Base-by-base conservation (phyloP, 2,329 filamentous ascomycete species). In the Colletotrichum higginsianum region DNA sequence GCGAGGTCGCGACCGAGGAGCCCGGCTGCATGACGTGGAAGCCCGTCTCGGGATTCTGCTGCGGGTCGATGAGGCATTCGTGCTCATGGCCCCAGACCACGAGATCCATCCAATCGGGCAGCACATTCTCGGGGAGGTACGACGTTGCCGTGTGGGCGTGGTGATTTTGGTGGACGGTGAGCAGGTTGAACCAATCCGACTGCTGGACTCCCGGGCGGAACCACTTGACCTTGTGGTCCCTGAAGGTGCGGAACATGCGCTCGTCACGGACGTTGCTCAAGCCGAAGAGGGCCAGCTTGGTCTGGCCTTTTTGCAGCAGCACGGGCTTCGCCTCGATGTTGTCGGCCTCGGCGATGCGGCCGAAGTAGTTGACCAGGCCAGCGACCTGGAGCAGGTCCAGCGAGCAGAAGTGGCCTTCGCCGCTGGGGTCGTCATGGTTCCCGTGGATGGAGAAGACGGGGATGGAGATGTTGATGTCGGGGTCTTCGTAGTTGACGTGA, bases 401-500 rank as follows among this genome's bases (percentile, higher is more conserved):
- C 0, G 96, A 95, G 74, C 96, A 97, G 75, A 93, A 92, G 79
- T 97, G 94, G 13, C 95, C 96, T 77, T 98, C 95, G 12, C 96
- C 96, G n/a, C 95, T 97, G 0, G 96, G 96, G 79, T 99, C 96
- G 79, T 99, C 96, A 80, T 99, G 96, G 78, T 99, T 99, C 56
- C 96, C 96, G 77, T 99, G 97, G 50, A 99, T 99, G 0, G 96
- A 98, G 80, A 99, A 99, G 38, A 99, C 95, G 0, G 96, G 96
- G 67, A 98, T 98, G 1, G 95, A 94, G 72, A 99, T 91, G 78
- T 99, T 99, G 82, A 99, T 98, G 77, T 99, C 94, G 30, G 94
- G 91, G 78, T 99, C 96, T 82, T 98, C 95, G 82, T 99, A 99
- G 82, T 99, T 99, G 82, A 98, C 96, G 80, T 98, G 93, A 61